A percentile compares a stretch with the other conserved stretches of the same genome.
These are phyloP conservation scores for Austroboletus novae-zelandiae DNA, from an alignment of 1,284 basidiomycete species.

Conservation along the genomic window DNA sequence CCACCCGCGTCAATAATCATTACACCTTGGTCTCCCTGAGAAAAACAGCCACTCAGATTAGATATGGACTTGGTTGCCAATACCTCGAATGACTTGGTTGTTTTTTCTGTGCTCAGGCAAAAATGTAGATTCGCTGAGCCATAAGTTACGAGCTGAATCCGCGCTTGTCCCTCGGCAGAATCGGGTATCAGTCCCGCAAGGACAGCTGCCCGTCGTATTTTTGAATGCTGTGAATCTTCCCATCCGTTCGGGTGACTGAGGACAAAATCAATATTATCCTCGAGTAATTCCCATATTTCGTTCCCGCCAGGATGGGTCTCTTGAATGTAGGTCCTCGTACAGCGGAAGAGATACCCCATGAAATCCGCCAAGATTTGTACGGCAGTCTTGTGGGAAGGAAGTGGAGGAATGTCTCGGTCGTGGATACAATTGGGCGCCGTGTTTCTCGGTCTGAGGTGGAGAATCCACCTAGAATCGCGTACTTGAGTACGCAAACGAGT, in stretches of 20 bases:
- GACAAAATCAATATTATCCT: slow-evolving; percentile 33
- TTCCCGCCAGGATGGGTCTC: slow-evolving; percentile 37
- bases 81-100: slow-evolving; percentile 39
- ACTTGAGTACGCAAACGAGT: background rate
- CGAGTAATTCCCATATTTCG: slow-evolving; percentile 36
- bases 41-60: slow-evolving; percentile 4
- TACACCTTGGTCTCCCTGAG: slow-evolving; percentile 36
- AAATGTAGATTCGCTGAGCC: slow-evolving; percentile 51
- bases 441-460: slow-evolving; percentile 32
- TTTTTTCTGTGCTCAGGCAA: slow-evolving; percentile 40
- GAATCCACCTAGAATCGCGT: slow-evolving; percentile 32
- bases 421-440: slow-evolving; percentile 12
- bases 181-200: slow-evolving; percentile 36
- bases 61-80: background rate
- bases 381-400: slow-evolving; percentile 42
- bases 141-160: slow-evolving; percentile 49
- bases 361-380: slow-evolving; percentile 48
- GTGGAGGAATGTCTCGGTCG: slow-evolving; percentile 35
- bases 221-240: slow-evolving; percentile 39
- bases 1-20: slow-evolving; percentile 51
- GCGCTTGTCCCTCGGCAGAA: slow-evolving; percentile 34
- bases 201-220: slow-evolving; percentile 38
- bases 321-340: slow-evolving; percentile 37
- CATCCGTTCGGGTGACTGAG: slow-evolving; percentile 43
- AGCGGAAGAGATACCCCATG: slow-evolving; percentile 39